These are phyloP conservation scores for Purpureocillium takamizusanense DNA, from an alignment of 2,329 filamentous ascomycete genomes.

Conservation along the genomic window DNA sequence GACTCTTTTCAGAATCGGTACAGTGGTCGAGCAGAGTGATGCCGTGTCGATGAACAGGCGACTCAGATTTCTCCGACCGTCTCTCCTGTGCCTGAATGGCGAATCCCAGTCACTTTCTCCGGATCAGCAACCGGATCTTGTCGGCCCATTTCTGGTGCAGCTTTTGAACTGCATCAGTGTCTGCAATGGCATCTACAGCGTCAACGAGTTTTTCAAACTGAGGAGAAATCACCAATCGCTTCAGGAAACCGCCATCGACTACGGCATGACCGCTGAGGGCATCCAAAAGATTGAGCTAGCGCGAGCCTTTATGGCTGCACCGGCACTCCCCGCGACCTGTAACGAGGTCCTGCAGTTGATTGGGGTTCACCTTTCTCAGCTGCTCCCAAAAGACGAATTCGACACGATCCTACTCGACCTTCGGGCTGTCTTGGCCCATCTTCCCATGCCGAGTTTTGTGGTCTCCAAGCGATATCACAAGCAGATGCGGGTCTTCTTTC, in stretches of 20 bases:
- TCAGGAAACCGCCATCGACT: background rate
- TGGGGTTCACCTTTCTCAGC: conserved; percentile 1
- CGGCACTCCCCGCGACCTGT: conserved; percentile 15
- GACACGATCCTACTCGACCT: conserved; percentile 19
- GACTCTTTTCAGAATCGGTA: too few relatives aligned
- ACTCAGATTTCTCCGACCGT: too few relatives aligned
- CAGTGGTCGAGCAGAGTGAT: too few relatives aligned
- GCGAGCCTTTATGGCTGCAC: conserved; percentile 16
- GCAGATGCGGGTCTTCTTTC: conserved; percentile 13
- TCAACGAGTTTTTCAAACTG: background rate
- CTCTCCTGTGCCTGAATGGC: too few relatives aligned
- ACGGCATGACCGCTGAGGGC: conserved; percentile 8
- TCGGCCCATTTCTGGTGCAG: too few relatives aligned
- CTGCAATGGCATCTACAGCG: background rate
- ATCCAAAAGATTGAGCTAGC: conserved; percentile 11
- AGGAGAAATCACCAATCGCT: background rate
- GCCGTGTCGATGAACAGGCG: too few relatives aligned
- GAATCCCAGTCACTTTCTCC: too few relatives aligned
- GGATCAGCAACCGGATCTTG: too few relatives aligned
- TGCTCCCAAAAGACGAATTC: conserved; percentile 14
- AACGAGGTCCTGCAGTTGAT: conserved; percentile 12
- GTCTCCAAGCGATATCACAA: conserved; percentile 13
- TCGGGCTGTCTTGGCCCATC: conserved; percentile 15
- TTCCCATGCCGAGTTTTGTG: conserved; percentile 20
- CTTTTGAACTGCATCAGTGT: too few relatives aligned